Conservation (phyloP, 805 yeast species). For the Myxozyma geophila region DNA sequence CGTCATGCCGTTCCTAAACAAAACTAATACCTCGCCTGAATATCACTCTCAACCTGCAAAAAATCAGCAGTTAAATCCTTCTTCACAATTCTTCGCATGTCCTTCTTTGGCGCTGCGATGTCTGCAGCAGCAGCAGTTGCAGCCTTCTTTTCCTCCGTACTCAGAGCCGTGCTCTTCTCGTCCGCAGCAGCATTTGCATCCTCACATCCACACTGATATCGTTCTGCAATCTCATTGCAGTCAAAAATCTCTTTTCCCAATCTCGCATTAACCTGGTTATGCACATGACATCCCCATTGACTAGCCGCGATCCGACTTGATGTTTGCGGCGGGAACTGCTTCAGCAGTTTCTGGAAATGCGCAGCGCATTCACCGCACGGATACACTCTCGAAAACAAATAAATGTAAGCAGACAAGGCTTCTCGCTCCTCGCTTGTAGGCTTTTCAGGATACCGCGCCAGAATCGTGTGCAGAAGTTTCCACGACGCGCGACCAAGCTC, state of each 20-base stretch:
- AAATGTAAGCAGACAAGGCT: conserved; percentile 66
- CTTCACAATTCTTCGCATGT: not conserved
- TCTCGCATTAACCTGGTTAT: conserved; percentile 80
- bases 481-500: conserved; percentile 91
- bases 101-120: not conserved
- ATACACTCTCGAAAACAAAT: conserved; percentile 84
- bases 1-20: not conserved
- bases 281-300: conserved; percentile 94
- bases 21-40: conserved; percentile 3
- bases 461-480: conserved; percentile 87
- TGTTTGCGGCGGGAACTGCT: conserved; percentile 82
- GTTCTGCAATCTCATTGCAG: conserved; percentile 81
- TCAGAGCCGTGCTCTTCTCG: conserved; percentile 2
- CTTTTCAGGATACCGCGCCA: conserved; percentile 87
- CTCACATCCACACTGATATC: conserved; percentile 93
- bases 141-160: not conserved
- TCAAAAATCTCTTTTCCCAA: conserved; percentile 75
- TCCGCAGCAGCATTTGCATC: conserved; percentile 8
- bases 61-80: conserved; percentile 22
- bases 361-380: conserved; percentile 98
- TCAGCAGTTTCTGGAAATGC: conserved; percentile 75
- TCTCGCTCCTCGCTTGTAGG: conserved; percentile 68
- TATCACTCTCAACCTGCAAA: conserved; percentile 23
- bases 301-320: conserved; percentile 79
- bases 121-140: not conserved